These are phyloP conservation scores for Ogataea angusta DNA, from an alignment of 805 yeast species.

Conservation along the genomic window DNA sequence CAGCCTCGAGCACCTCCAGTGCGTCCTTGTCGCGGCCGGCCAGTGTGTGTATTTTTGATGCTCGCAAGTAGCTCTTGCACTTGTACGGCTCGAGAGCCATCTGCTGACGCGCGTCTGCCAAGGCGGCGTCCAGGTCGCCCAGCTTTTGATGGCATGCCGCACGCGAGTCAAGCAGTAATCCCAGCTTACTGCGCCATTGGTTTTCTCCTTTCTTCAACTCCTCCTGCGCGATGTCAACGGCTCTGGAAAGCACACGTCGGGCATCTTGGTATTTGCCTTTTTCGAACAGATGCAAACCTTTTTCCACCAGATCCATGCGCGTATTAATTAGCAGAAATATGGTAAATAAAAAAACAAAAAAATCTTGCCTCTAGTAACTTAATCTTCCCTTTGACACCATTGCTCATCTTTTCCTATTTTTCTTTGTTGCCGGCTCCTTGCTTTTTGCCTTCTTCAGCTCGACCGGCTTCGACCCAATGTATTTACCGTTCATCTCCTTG, in stretches of 20 bases:
- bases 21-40: constrained; percentile 34
- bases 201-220: not conserved
- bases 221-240: constrained; percentile 14
- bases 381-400: too few relatives aligned
- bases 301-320: constrained; percentile 14
- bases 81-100: constrained; percentile 40
- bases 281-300: constrained; percentile 20
- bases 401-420: constrained; percentile 5
- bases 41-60: constrained; percentile 35
- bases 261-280: constrained; percentile 22
- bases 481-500: constrained; percentile 73
- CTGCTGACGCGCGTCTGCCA: constrained; percentile 36
- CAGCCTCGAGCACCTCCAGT: constrained; percentile 35
- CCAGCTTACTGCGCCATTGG: constrained; percentile 13
- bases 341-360: not conserved
- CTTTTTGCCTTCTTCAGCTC: constrained; percentile 62
- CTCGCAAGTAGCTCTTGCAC: constrained; percentile 48
- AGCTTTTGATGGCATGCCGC: constrained; percentile 50
- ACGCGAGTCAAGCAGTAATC: constrained; percentile 38
- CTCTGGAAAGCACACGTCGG: constrained; percentile 19
- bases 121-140: constrained; percentile 31
- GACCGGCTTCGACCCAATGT: constrained; percentile 71
- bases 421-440: constrained; percentile 28
- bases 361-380: too few relatives aligned
- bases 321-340: not conserved